Conservation (phyloP, 768 basidiomycete genomes). For the Xanthoconium purpureum region DNA sequence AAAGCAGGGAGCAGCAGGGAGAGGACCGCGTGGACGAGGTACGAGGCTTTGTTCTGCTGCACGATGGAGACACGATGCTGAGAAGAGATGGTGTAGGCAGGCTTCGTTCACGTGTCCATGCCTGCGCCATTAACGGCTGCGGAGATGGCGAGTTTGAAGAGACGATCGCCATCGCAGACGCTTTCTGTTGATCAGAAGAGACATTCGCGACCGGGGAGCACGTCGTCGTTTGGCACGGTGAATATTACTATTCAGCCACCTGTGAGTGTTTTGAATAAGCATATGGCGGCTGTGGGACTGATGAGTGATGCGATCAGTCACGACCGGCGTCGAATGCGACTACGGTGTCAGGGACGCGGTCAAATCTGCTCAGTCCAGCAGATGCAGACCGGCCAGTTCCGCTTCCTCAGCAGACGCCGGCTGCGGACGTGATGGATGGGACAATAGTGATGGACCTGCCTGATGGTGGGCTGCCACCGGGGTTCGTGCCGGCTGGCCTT, state of each 20-base stretch:
- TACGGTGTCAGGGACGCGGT: slow-evolving; percentile 22
- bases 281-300: background rate
- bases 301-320: slow-evolving; percentile 28
- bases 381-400: slow-evolving; percentile 40
- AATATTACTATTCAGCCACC: slow-evolving; percentile 34
- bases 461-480: slow-evolving; percentile 33
- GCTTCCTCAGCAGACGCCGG: slow-evolving; percentile 20
- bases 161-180: slow-evolving; percentile 14
- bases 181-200: slow-evolving; percentile 24
- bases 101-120: slow-evolving; percentile 36
- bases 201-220: slow-evolving; percentile 27
- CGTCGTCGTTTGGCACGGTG: slow-evolving; percentile 31
- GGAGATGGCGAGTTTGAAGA: slow-evolving; percentile 23
- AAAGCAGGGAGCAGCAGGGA: slow-evolving; percentile 34
- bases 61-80: slow-evolving; percentile 13
- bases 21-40: slow-evolving; percentile 39
- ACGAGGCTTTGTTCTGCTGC: slow-evolving; percentile 4
- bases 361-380: slow-evolving; percentile 37
- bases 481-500: slow-evolving; percentile 34
- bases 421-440: slow-evolving; percentile 1
- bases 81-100: slow-evolving; percentile 16
- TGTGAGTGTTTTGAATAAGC: slow-evolving; percentile 14
- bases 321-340: slow-evolving; percentile 36
- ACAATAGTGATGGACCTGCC: slow-evolving; percentile 28
- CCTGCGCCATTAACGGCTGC: slow-evolving; percentile 26